Base-by-base conservation (phyloP, 2,329 filamentous ascomycete genomes). In the Fonsecaea erecta region DNA sequence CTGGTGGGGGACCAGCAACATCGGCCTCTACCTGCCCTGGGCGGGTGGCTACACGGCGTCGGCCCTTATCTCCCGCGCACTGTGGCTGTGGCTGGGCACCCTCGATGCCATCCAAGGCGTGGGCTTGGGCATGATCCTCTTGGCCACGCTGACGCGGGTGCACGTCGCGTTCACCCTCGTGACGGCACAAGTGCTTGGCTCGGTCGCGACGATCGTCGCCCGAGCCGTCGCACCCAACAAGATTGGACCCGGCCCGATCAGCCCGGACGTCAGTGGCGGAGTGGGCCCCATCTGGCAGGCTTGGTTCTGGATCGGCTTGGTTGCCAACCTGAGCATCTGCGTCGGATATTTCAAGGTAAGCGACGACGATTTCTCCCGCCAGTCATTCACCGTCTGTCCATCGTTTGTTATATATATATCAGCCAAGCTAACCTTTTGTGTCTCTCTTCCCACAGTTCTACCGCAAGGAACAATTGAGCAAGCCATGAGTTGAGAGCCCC, bases 71-170 rank as follows among this genome's bases (percentile, higher is more conserved):
- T 84, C 85, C 1, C 80, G 87, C 48, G 77, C 80, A 62, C 75
- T 89, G 3, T 90, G 88, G 87, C 80, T 90, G 11, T 90, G 87
- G 87, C 82, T 90, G 0, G 88, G 88, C 46, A 81, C 89, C 3
- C 78, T 90, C 9, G 88, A 90, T 70, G 82, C 85, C 9, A 77
- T 90, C 6, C 88, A 90, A 73, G 86, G 86, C 43, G 83, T 89
- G 1, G 88, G 88, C 1, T 84, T 90, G 61, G 88, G 88, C 60
- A 90, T 89, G 86, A 85, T 90, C 58, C 78, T 90, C 3, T 76
- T 90, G 48, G 86, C 88, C 73, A 89, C 87, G 0, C 75, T 88
- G 69, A 89, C 87, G 0, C 79, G 88, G 21, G 82, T 88, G 74
- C 88, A 90, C 72, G 86, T 89, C 63, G 81, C 84, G 60, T 88